Base-by-base conservation (phyloP, 441 rosid species). In the Biscutella laevigata region DNA sequence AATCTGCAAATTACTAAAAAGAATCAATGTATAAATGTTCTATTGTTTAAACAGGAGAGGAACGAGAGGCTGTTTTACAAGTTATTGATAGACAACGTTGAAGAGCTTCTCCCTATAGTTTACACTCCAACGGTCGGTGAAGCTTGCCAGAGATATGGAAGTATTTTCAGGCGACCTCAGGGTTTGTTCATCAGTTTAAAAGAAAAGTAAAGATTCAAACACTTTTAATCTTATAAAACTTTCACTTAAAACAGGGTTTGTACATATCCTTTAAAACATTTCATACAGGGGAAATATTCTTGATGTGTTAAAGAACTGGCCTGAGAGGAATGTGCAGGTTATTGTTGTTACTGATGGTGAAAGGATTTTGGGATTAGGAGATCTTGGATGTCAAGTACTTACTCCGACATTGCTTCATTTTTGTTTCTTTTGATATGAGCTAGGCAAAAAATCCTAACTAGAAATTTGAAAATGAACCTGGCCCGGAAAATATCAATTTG, bases 61-160 rank as follows among this genome's bases (percentile, higher is more conserved):
- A 88, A 88, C 68, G 84, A 83, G 70, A 84, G 76, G 60, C 65
- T 88, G 58, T 88, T 88, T 69, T 88, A 86, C 71, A 88, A 83
- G 80, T 75, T 88, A 45, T 72, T 88, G 28, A 76, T 88, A 38
- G 90, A 88, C 61, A 67, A 88, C 60, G 90, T 88, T 46, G 97
- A 85, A 73, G 97, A 88, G 74, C 70, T 88, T 65, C 94, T 86
- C 26, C 97, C 95, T 4, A 53, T 88, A 37, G 88, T 83, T 30
- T 88, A 88, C 58, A 86, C 95, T 66, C 97, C 95, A 52, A 86
- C 94, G 6, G 95, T 86, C 4, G 97, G 97, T 49, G 95, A 88
- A 69, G 96, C 96, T 67, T 86, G 95, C 55, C 95, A 83, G 62
- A 83, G 79, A 65, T 83, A 79, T 50, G 95, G 87, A 29, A 73